Base-by-base conservation (phyloP, 2,329 filamentous ascomycete species). In the Helminthosporium solani region DNA sequence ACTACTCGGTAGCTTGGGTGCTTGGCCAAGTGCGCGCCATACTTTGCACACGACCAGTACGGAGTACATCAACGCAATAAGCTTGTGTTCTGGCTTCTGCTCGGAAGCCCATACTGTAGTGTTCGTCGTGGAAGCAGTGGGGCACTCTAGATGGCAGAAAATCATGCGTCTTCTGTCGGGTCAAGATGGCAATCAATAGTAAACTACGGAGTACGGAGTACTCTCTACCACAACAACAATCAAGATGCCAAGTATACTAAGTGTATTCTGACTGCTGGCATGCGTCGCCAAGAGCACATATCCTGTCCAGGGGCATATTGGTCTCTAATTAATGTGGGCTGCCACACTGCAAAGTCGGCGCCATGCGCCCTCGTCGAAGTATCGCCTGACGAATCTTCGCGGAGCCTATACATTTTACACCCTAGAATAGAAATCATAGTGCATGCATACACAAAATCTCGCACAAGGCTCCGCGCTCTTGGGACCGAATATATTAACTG, bases 401-500 rank as follows among this genome's bases (percentile, higher is more conserved):
- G 42, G 28, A 35, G 42, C 34, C 30, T 45, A 31, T 33, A 21
- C 20, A 31, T 33, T 23, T n/a, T n/a, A n/a, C n/a, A n/a, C 14
- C 47, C 43, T 40, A 34, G 42, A 50, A 43, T 46, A 50, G 47
- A 23, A 27, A 8, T 14, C 36, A 34, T 31, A n/a, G n/a, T n/a
- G n/a, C 23, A 25, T 25, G 23, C 23, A n/a, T 14, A 33, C 30
- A 18, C 35, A 33, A 25, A 33, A 18, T 9, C 11, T 30, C 18
- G 18, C 41, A 44, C 38, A 33, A 23, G 14, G 33, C 33, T 41
- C 27, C 35, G 38, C 18, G 33, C 14, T 33, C 21, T 11, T 6
- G 33, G 33, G 3, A 7, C 6, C 8, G 15, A n/a, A 42, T 46
- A 50, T 50, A 50, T 46, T 36, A 33, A 11, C 18, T 19, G 15